Percentiles rank a stretch among this genome's conserved stretches.
Conservation (phyloP, 106 monocot species). For the Ottelia alismoides region DNA sequence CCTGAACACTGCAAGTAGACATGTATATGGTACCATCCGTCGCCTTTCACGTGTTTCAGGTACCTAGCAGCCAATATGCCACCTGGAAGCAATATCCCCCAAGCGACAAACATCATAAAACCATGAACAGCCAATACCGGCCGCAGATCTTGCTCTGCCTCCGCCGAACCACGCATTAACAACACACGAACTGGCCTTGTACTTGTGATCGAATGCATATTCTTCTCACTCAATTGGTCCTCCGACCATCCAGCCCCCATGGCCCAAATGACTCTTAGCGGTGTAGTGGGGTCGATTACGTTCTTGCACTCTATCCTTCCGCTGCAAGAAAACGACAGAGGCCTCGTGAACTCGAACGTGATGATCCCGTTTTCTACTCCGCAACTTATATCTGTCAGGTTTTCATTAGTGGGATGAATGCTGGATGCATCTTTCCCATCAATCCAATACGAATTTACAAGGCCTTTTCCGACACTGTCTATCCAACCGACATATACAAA, state of each 20-base stretch:
- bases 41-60: too few species aligned
- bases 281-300: constrained; percentile 3
- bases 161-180: too few species aligned
- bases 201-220: too few species aligned
- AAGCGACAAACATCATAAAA: too few species aligned
- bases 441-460: not conserved
- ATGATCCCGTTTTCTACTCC: constrained; percentile 1
- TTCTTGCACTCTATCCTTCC: not conserved
- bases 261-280: constrained; percentile 4
- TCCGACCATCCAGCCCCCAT: constrained; percentile 3
- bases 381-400: not conserved
- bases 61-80: too few species aligned
- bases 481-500: constrained; percentile 73
- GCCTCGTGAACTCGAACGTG: constrained; percentile 1
- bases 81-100: too few species aligned
- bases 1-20: too few species aligned
- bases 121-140: too few species aligned
- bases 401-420: not conserved
- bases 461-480: constrained; percentile 27
- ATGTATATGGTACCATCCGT: too few species aligned
- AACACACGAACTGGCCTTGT: too few species aligned
- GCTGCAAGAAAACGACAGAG: not conserved
- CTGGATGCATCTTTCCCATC: not conserved
- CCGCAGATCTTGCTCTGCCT: too few species aligned
- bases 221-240: too few species aligned